These are phyloP conservation scores for Melampsora americana DNA, from an alignment of 1,284 basidiomycete species.

Conservation along the genomic window DNA sequence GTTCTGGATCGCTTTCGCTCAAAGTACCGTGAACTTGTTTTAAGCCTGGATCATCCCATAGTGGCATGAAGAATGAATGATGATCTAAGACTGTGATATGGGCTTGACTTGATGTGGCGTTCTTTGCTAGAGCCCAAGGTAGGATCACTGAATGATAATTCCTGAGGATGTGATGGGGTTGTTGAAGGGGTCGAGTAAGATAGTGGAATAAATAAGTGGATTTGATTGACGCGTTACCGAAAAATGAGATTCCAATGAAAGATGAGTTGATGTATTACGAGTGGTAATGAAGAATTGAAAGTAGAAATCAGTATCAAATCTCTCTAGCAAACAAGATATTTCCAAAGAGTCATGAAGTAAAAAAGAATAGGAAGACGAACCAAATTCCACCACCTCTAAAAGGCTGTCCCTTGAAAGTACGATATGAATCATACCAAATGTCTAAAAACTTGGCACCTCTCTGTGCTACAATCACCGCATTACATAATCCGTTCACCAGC, in stretches of 20 bases:
- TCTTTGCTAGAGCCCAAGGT: constrained; percentile 37
- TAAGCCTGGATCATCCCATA: constrained; percentile 40
- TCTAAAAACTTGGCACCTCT: constrained; percentile 24
- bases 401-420: constrained; percentile 34
- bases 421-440: constrained; percentile 32
- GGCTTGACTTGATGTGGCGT: constrained; percentile 13
- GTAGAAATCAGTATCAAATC: background rate
- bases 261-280: background rate
- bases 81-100: constrained; percentile 40
- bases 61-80: constrained; percentile 37
- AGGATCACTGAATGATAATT: constrained; percentile 39
- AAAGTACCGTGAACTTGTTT: constrained; percentile 36
- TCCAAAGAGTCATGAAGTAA: too few relatives aligned
- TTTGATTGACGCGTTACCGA: background rate
- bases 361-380: too few relatives aligned
- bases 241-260: background rate
- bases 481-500: constrained; percentile 33
- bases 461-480: constrained; percentile 38
- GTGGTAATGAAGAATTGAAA: background rate
- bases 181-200: background rate
- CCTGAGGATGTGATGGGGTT: background rate
- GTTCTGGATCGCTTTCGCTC: constrained; percentile 7
- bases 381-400: constrained; percentile 37
- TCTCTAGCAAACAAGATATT: too few relatives aligned
- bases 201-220: too few relatives aligned